phyloP scores from a whole-genome alignment of 768 basidiomycete genomes.

The Serendipita vermifera region DNA sequence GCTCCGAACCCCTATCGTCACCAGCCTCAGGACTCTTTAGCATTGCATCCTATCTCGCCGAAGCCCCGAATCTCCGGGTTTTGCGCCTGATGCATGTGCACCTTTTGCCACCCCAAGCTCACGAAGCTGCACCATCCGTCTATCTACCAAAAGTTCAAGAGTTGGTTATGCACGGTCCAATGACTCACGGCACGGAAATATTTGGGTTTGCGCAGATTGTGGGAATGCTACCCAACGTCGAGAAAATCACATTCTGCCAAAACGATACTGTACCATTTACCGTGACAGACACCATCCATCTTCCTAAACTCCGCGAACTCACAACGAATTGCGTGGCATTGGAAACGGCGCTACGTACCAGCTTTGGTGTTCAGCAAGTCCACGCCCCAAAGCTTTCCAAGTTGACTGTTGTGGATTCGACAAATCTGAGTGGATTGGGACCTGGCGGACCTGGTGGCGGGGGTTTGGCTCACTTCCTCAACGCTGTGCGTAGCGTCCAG shows the following conservation, averaged over 20 bases:
- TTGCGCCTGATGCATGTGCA: not conserved
- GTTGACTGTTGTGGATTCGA: not conserved
- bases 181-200: not conserved
- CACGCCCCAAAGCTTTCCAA: not conserved
- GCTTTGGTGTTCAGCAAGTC: constrained; percentile 4
- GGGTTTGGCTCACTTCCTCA: not conserved
- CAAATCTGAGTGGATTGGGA: not conserved
- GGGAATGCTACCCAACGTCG: not conserved
- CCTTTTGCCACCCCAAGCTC: not conserved
- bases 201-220: constrained; percentile 1
- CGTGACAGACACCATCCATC: not conserved
- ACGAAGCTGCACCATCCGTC: not conserved
- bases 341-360: not conserved
- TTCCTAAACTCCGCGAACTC: not conserved
- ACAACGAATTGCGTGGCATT: not conserved
- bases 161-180: not conserved
- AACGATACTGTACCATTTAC: not conserved
- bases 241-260: constrained; percentile 5
- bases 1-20: not conserved
- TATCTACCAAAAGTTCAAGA: not conserved
- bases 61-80: constrained; percentile 1
- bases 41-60: not conserved
- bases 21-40: constrained; percentile 6
- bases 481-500: not conserved
- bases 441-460: too few species aligned